Percentiles rank a stretch among this genome's conserved stretches.
phyloP scores from a whole-genome alignment of 768 basidiomycete species.

The Auricularia cornea region DNA sequence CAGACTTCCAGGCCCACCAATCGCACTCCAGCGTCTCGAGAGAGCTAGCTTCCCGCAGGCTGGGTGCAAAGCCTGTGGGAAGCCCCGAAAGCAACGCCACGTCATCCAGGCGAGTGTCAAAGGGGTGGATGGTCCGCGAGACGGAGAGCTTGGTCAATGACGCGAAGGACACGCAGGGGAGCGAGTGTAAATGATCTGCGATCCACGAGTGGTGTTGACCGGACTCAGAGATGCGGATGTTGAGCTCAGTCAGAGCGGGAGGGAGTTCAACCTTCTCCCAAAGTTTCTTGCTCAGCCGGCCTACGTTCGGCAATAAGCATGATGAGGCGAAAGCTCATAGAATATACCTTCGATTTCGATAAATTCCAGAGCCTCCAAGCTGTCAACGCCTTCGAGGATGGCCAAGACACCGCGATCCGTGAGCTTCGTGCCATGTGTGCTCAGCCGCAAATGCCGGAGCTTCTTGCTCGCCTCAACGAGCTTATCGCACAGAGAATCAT shows the following conservation, averaged over 20 bases:
- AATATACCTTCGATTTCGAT: constrained; percentile 31
- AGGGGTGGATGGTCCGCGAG: constrained; percentile 18
- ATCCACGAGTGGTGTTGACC: constrained; percentile 34
- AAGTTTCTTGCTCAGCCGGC: constrained; percentile 27
- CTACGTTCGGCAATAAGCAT: constrained; percentile 12
- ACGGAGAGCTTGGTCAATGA: constrained; percentile 20
- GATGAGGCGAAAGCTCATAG: not conserved
- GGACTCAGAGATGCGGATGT: constrained; percentile 22
- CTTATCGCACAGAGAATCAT: constrained; percentile 29
- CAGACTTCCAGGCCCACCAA: constrained; percentile 29
- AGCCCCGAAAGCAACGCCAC: constrained; percentile 21
- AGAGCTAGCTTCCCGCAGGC: constrained; percentile 17
- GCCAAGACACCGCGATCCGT: constrained; percentile 26
- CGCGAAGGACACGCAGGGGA: constrained; percentile 22
- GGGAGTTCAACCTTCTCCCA: constrained; percentile 27
- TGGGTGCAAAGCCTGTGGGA: constrained; percentile 24
- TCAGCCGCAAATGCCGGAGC: constrained; percentile 23
- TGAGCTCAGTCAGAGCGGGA: constrained; percentile 18
- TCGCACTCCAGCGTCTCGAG: constrained; percentile 29
- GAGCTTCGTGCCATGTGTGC: constrained; percentile 31
- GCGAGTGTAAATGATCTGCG: constrained; percentile 29
- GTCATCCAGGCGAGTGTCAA: constrained; percentile 20
- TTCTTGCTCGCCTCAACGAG: constrained; percentile 25
- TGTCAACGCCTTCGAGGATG: constrained; percentile 28
- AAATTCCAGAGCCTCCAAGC: constrained; percentile 24